phyloP scores from a whole-genome alignment of 177 flowering plant species.

The Vitis hybrid region DNA sequence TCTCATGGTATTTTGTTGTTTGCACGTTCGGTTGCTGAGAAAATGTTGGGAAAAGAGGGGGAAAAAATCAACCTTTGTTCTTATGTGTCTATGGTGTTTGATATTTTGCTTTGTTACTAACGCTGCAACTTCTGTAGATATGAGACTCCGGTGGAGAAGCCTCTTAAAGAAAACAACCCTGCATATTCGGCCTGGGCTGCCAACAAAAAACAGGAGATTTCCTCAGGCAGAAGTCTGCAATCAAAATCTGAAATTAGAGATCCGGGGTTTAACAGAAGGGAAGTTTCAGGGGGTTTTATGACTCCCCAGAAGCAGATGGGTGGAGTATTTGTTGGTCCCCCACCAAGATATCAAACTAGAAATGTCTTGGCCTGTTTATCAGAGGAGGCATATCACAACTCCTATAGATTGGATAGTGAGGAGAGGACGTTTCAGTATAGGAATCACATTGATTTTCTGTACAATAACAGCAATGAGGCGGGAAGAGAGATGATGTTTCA shows the following conservation, averaged over 20 bases:
- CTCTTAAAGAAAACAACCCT: slow-evolving; percentile 14
- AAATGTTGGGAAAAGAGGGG: not conserved
- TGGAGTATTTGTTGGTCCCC: slow-evolving; percentile 18
- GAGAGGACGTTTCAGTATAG: not conserved
- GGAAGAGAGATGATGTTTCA: too few relatives aligned
- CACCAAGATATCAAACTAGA: slow-evolving; percentile 29
- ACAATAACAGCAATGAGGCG: too few relatives aligned
- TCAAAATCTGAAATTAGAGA: not conserved
- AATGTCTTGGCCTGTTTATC: slow-evolving; percentile 1
- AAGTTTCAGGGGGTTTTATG: not conserved
- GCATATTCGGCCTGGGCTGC: not conserved
- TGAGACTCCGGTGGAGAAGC: slow-evolving; percentile 14
- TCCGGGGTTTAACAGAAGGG: not conserved
- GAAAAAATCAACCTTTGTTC: not conserved
- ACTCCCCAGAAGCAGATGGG: slow-evolving; percentile 5
- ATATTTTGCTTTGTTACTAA: not conserved
- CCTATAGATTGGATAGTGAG: not conserved
- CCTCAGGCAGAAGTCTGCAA: not conserved
- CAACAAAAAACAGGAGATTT: not conserved
- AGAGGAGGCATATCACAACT: not conserved
- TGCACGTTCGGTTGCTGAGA: too few relatives aligned
- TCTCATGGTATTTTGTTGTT: too few relatives aligned
- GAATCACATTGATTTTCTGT: not conserved
- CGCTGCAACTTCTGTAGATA: not conserved
- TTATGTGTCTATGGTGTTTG: not conserved